Percentiles rank a stretch among this genome's conserved stretches.
These are phyloP conservation scores for Setaria viridis DNA, from an alignment of 202 grass and related monocot genomes.

Conservation along the genomic window DNA sequence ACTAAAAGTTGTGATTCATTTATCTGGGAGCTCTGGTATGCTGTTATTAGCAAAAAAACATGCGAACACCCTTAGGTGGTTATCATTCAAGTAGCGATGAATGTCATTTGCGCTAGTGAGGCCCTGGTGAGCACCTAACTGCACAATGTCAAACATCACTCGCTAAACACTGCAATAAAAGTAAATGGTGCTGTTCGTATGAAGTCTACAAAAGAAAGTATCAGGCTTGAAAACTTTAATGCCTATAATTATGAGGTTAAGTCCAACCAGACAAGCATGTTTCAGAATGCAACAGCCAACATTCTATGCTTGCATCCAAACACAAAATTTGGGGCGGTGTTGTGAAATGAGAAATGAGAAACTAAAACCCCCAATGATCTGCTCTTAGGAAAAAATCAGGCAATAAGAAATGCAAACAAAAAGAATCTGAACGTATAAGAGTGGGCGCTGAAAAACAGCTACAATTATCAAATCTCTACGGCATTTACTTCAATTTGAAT, in stretches of 20 bases:
- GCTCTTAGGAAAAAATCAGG: not conserved
- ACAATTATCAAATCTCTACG: constrained; percentile 14
- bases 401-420: not conserved
- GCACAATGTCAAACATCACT: not conserved
- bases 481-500: constrained; percentile 6
- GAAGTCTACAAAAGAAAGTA: not conserved
- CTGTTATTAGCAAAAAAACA: not conserved
- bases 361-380: not conserved
- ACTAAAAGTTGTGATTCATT: not conserved
- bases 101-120: not conserved
- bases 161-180: not conserved
- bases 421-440: constrained; percentile 8
- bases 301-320: constrained; percentile 11
- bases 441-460: not conserved
- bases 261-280: not conserved
- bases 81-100: too few species aligned
- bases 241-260: too few species aligned
- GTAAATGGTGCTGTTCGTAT: not conserved
- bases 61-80: not conserved
- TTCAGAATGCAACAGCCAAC: not conserved
- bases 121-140: not conserved
- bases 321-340: not conserved
- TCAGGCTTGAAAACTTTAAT: too few species aligned
- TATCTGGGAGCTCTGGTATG: not conserved
- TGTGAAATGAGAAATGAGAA: not conserved